Conservation (phyloP, 495 filamentous ascomycete species). For the Aspergillus carlsbadensis region DNA sequence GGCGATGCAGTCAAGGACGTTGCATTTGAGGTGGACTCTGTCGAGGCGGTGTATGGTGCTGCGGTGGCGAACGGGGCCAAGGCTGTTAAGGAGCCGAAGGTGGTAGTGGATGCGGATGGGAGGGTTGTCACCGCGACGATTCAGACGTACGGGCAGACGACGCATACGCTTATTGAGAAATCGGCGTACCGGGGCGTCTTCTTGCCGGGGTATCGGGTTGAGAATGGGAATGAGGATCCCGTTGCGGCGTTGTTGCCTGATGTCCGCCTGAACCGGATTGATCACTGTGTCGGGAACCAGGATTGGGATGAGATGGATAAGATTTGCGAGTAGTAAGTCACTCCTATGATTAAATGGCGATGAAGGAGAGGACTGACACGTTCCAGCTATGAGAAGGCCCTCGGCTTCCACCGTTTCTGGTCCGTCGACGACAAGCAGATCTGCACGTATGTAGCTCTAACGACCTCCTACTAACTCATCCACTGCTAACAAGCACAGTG, state of each 20-base stretch:
- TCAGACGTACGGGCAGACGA: conserved; percentile 87
- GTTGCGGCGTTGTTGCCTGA: conserved; percentile 53
- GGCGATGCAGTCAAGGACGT: conserved; percentile 92
- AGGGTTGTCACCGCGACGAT: conserved; percentile 70
- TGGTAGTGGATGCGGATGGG: conserved; percentile 46
- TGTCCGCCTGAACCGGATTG: conserved; percentile 69
- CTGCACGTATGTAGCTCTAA: conserved; percentile 55
- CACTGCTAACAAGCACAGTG: conserved; percentile 31
- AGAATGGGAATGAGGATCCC: conserved; percentile 42
- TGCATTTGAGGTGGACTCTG: conserved; percentile 85
- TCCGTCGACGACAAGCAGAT: conserved; percentile 84
- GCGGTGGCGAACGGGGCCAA: conserved; percentile 70
- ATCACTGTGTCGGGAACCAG: conserved; percentile 95
- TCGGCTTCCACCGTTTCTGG: conserved; percentile 97
- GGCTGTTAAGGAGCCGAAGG: conserved; percentile 56
- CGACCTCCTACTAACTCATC: too few relatives aligned
- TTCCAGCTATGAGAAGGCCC: conserved; percentile 71
- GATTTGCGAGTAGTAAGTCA: conserved; percentile 68
- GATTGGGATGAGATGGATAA: conserved; percentile 84
- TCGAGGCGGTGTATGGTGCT: conserved; percentile 66
- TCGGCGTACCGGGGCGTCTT: conserved; percentile 66
- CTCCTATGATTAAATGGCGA: background rate
- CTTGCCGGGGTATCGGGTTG: conserved; percentile 71
- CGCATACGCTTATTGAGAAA: conserved; percentile 80
- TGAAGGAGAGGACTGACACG: background rate